Conservation (phyloP, 192 early-diverging fungal species). For the Coemansia sp. region DNA sequence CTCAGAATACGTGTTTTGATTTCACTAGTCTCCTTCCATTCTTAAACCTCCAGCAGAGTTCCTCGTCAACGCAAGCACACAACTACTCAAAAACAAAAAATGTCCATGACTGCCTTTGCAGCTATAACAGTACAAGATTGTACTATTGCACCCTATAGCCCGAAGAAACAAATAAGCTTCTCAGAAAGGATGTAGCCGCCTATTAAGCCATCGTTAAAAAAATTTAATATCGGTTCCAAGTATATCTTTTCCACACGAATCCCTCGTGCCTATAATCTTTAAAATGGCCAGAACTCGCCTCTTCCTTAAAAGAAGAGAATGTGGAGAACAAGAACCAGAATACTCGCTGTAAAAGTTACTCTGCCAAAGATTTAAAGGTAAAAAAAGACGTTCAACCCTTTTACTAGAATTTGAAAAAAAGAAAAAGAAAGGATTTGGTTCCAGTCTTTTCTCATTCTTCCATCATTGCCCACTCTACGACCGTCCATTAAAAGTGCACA, state of each 20-base stretch:
- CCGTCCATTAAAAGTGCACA: neutral
- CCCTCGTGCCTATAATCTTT: conserved; percentile 3
- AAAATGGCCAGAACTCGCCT: neutral
- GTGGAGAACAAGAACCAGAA: neutral
- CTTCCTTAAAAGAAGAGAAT: neutral
- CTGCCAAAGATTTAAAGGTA: neutral
- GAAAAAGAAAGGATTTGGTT: neutral
- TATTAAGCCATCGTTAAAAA: conserved; percentile 16
- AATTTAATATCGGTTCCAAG: conserved; percentile 1
- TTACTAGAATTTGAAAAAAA: conserved; percentile 11
- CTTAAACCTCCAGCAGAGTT: neutral
- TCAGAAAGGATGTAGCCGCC: conserved; percentile 17
- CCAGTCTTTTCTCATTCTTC: neutral
- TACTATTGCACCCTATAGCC: neutral
- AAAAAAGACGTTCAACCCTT: conserved; percentile 15
- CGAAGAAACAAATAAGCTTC: neutral
- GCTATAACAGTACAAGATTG: neutral
- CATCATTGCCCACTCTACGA: conserved; percentile 1
- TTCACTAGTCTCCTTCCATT: neutral
- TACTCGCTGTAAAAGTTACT: neutral
- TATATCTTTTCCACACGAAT: neutral
- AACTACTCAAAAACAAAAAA: neutral
- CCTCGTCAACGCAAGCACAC: neutral
- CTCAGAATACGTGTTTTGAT: conserved; percentile 1
- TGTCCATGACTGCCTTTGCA: conserved; percentile 17